Percentiles rank a stretch among this genome's conserved stretches.
phyloP scores from a whole-genome alignment of 495 filamentous ascomycete species.

The Durotheca rogersii region DNA sequence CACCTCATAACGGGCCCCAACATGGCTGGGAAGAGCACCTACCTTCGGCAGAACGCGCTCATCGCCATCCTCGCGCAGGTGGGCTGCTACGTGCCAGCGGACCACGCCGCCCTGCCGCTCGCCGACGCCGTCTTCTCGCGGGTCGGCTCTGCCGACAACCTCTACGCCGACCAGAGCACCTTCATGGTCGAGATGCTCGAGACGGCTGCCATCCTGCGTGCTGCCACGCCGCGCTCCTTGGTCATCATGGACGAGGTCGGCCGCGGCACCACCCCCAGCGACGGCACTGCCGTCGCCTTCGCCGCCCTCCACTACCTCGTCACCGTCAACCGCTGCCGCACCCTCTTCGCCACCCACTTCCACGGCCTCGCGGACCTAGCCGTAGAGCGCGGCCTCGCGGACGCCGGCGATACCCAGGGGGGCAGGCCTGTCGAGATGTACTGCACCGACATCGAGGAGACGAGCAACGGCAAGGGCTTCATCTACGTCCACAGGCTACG shows the following conservation, averaged over 20 bases:
- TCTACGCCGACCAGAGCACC: slow-evolving; percentile 88
- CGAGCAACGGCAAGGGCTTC: slow-evolving; percentile 60
- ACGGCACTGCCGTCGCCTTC: slow-evolving; percentile 86
- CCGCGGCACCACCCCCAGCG: slow-evolving; percentile 86
- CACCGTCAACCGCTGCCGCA: slow-evolving; percentile 70
- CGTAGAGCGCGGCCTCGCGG: slow-evolving; percentile 33
- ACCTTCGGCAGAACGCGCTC: slow-evolving; percentile 89
- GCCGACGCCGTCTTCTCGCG: slow-evolving; percentile 92
- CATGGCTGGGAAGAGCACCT: slow-evolving; percentile 97
- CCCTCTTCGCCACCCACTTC: slow-evolving; percentile 94
- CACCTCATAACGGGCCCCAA: slow-evolving; percentile 98
- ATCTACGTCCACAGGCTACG: slow-evolving; percentile 82
- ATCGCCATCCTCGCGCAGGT: slow-evolving; percentile 91
- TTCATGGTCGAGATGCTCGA: slow-evolving; percentile 93
- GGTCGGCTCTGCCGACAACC: slow-evolving; percentile 88
- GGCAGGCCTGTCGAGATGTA: slow-evolving; percentile 69
- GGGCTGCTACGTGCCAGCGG: slow-evolving; percentile 87
- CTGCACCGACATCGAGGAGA: slow-evolving; percentile 86
- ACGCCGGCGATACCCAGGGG: slow-evolving; percentile 41
- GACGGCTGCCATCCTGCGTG: slow-evolving; percentile 66
- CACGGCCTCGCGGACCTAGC: slow-evolving; percentile 78
- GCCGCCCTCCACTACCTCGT: slow-evolving; percentile 83
- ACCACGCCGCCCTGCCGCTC: slow-evolving; percentile 78
- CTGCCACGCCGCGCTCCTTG: slow-evolving; percentile 70
- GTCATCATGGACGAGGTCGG: slow-evolving; percentile 99